Conservation (phyloP, 148 eudicot species). For the Dianthus caryophyllus region DNA sequence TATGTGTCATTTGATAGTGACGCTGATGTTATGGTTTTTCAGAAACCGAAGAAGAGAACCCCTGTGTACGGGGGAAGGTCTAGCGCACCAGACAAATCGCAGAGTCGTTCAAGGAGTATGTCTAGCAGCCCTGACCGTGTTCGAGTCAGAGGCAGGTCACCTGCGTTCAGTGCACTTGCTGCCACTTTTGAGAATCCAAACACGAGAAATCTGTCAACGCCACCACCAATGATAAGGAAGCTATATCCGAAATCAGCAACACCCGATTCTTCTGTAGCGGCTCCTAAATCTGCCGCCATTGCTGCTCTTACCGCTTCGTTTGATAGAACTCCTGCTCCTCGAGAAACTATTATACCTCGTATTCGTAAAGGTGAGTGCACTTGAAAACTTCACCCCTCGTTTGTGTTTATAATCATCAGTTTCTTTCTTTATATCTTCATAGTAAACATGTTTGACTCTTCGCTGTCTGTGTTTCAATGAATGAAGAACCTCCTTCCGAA, state of each 20-base stretch:
- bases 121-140: constrained; percentile 81
- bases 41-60: constrained; percentile 96
- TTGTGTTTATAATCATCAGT: background rate
- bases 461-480: constrained; percentile 33
- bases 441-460: constrained; percentile 3
- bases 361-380: constrained; percentile 56
- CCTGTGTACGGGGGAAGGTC: constrained; percentile 75
- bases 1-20: background rate
- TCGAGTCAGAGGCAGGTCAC: constrained; percentile 94
- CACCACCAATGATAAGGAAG: constrained; percentile 82
- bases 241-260: constrained; percentile 68
- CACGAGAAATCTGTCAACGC: constrained; percentile 89
- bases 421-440: background rate
- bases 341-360: constrained; percentile 58
- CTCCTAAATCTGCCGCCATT: constrained; percentile 72
- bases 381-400: no score
- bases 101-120: constrained; percentile 97
- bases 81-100: constrained; percentile 76
- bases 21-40: constrained; percentile 14
- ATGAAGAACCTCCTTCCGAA: constrained; percentile 44
- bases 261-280: constrained; percentile 48
- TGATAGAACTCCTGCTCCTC: constrained; percentile 37
- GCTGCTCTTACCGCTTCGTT: constrained; percentile 67
- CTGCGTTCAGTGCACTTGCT: constrained; percentile 92
- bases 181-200: constrained; percentile 80